Base-by-base conservation (phyloP, 331 rosid genomes). In the Erythrophleum ivorense region DNA sequence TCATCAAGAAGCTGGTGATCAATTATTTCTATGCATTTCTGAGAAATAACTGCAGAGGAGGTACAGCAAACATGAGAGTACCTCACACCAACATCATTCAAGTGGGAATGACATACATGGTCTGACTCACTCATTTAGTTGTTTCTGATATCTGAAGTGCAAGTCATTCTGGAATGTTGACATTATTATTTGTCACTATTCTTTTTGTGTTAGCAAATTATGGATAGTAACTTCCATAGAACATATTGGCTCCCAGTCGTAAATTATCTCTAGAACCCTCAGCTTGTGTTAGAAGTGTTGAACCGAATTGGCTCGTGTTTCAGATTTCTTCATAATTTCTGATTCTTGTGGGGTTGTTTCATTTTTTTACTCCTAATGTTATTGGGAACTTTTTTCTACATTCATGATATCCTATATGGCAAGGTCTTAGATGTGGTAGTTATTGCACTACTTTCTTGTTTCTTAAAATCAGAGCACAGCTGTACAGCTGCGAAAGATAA, bases 71-170 rank as follows among this genome's bases (percentile, higher is more conserved):
- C 71, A 89, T 88, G 97, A 89, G 87, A 74, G 97, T 90, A 1
- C 99, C 99, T 80, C 99, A 93, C 85, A 92, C 94, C 90, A 92
- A 95, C 75, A 89, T 93, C 87, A 89, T 95, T 67, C 90, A 87
- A 85, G 99, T 92, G 77, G 92, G 97, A 19, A 95, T 91, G 98
- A 93, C 99, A 58, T 88, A 93, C 71, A 90, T 91, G 97, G 98
- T 95, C 9, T 93, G 90, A 92, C 59, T 76, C 64, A 16, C 21
- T 71, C 73, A 40, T 33, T 13, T 21, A 29, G 3, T 70, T 46
- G 45, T 64, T 50, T 59, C 29, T 54, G 9, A 49, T 54, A 4
- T 76, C 66, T 77, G 57, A 18, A 29, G 24, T 34, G 54, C 73
- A 41, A 52, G 52, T 69, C 84, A 69, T 52, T 75, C 36, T 14